Conservation (phyloP, 2,329 filamentous ascomycete genomes). For the Ampelomyces quisqualis region DNA sequence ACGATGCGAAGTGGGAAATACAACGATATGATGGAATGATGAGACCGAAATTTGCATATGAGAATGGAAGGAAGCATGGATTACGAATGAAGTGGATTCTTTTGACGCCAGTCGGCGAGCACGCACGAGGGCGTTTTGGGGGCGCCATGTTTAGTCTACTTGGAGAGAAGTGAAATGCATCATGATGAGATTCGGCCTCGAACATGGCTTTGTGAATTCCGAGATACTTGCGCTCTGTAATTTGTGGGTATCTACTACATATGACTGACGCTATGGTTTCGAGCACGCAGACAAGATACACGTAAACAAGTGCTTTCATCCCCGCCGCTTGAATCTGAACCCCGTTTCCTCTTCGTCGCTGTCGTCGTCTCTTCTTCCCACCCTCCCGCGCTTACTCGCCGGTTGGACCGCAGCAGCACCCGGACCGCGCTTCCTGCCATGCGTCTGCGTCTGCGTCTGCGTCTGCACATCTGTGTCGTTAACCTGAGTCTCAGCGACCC, state of each 20-base stretch:
- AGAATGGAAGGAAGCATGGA: not conserved
- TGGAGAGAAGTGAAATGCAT: constrained; percentile 3
- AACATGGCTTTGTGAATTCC: not conserved
- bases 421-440: constrained; percentile 33
- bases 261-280: not conserved
- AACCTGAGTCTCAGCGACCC: constrained; percentile 35
- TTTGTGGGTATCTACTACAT: constrained; percentile 1
- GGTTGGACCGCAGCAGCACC: constrained; percentile 26
- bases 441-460: constrained; percentile 24
- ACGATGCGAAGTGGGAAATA: not conserved
- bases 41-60: not conserved
- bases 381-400: constrained; percentile 30
- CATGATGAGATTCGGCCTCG: not conserved
- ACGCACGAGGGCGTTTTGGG: constrained; percentile 14
- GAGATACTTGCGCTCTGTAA: not conserved
- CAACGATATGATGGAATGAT: constrained; percentile 1
- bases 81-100: not conserved
- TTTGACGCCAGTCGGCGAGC: not conserved
- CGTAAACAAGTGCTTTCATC: not conserved
- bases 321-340: constrained; percentile 53
- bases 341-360: constrained; percentile 60
- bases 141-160: constrained; percentile 4
- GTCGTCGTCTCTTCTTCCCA: constrained; percentile 44
- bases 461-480: constrained; percentile 22
- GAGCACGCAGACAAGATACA: not conserved